A percentile compares a stretch with the other conserved stretches of the same genome.
Evolutionary conservation across 2,329 filamentous ascomycete genomes (phyloP).

Genomic region (Macrophomina pseudophaseolina): DNA sequence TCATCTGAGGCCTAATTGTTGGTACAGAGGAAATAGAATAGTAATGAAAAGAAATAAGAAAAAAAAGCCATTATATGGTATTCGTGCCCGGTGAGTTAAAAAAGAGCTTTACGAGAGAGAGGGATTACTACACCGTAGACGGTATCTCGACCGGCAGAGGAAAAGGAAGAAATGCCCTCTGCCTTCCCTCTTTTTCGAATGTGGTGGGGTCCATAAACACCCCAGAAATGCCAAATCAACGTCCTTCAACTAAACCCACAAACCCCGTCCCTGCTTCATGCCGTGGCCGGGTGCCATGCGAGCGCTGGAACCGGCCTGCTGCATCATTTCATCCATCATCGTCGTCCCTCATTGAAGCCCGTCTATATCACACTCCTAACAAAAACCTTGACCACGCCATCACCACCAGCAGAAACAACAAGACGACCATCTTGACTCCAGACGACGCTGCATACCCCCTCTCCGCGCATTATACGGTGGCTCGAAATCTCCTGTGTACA

Average conservation of each 20-base stretch:
- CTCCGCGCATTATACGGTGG: slow-evolving; percentile 92
- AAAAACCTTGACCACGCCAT: slow-evolving; percentile 95
- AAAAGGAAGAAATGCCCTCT: slow-evolving; percentile 1
- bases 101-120: not conserved
- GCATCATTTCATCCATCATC: slow-evolving; percentile 6
- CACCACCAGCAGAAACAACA: slow-evolving; percentile 92
- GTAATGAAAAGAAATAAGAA: not conserved
- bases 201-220: not conserved
- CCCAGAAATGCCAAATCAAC: slow-evolving; percentile 17
- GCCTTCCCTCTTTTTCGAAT: slow-evolving; percentile 17
- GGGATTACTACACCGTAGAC: slow-evolving; percentile 19
- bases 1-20: not conserved
- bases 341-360: slow-evolving; percentile 4
- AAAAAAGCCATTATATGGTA: slow-evolving; percentile 13
- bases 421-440: slow-evolving; percentile 96
- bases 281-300: not conserved
- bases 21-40: not conserved
- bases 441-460: slow-evolving; percentile 90
- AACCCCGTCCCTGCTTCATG: slow-evolving; percentile 15
- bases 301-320: slow-evolving; percentile 7
- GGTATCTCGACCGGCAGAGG: not conserved
- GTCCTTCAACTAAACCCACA: slow-evolving; percentile 17
- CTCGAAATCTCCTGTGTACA: slow-evolving; percentile 95
- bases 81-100: slow-evolving; percentile 14
- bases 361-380: slow-evolving; percentile 29